Evolutionary conservation across 371 early-diverging fungal species (phyloP), one percentile per base, ranked within the genome.

Genomic region (Mortierella sp.): DNA sequence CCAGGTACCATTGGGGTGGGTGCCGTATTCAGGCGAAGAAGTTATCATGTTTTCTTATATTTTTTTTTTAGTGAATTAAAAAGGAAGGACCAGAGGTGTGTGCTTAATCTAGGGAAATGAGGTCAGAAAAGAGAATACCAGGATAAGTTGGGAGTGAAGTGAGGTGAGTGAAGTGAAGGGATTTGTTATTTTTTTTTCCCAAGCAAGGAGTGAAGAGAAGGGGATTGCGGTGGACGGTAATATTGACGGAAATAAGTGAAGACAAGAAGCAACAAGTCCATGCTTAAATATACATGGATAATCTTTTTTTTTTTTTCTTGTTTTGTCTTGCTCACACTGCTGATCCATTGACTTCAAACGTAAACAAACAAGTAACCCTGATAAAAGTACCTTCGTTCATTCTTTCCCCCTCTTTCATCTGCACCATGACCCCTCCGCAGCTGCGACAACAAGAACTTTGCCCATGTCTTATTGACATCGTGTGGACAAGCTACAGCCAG

Each of bases 1-100:
- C 43, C 62, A 47, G 8, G 72, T 77, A 9, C 55, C 18, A 24
- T 77, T 77, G 58, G 68, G n/a, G 24, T 66, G 72, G n/a, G 60
- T 16, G 22, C 24, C 37, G 43, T 47, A 39, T 11, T 45, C 55
- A 14, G 70, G 32, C 18, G 64, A 70, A 6, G 69, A 68, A 22
- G 61, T 59, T 37, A 26, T 57, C 70, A 70, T 70, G 30, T 49
- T 40, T 45, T 16, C 16, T 2, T 39, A 4, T 39, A 10, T 39
- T 39, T 39, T 12, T 43, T 14, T 9, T 43, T 43, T 43, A 12
- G 1, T 11, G 43, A 22, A 22, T 51, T 16, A 1, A 12, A 18
- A 26, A 30, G n/a, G n/a, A n/a, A n/a, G n/a, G n/a, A n/a, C n/a
- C n/a, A n/a, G n/a, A n/a, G n/a, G n/a, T n/a, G n/a, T n/a, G 5